These are phyloP conservation scores for Alternaria ventricosa DNA, from an alignment of 2,329 filamentous ascomycete species.

Conservation along the genomic window DNA sequence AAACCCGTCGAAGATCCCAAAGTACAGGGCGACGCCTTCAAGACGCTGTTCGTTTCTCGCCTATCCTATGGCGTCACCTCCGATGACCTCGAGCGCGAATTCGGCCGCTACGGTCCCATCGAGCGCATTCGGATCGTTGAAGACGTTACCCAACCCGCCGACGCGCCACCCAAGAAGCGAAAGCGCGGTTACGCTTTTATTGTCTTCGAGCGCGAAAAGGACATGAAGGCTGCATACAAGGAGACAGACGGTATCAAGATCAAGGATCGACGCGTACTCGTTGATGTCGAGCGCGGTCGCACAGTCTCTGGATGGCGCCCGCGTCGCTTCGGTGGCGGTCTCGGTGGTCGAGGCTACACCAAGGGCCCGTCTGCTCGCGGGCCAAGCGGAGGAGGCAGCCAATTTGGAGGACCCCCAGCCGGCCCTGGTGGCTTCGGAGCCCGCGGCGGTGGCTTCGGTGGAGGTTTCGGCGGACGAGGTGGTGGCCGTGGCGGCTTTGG, in stretches of 20 bases:
- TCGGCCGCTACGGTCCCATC: constrained; percentile 90
- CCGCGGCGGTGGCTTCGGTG: constrained; percentile 56
- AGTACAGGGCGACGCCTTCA: constrained; percentile 91
- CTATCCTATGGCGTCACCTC: constrained; percentile 89
- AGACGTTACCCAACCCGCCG: constrained; percentile 74
- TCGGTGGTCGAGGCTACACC: constrained; percentile 92
- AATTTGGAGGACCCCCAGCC: constrained; percentile 58
- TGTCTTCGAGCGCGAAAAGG: constrained; percentile 94
- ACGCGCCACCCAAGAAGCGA: constrained; percentile 64
- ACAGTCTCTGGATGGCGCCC: constrained; percentile 95
- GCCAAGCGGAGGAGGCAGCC: constrained; percentile 69
- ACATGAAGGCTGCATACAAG: constrained; percentile 98
- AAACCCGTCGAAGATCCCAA: constrained; percentile 86
- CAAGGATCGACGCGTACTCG: constrained; percentile 88
- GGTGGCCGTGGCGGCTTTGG: constrained; percentile 54
- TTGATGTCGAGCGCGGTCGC: constrained; percentile 94
- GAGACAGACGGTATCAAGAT: constrained; percentile 88
- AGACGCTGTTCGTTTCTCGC: constrained; percentile 89
- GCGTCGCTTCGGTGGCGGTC: constrained; percentile 85
- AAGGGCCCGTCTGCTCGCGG: constrained; percentile 76
- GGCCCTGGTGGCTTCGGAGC: constrained; percentile 51
- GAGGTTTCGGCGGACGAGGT: constrained; percentile 55
- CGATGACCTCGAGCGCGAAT: constrained; percentile 90
- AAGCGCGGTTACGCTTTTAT: constrained; percentile 95
- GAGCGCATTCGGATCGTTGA: constrained; percentile 90